Conservation (phyloP, 768 basidiomycete species). For the Auriculariales sp. region DNA sequence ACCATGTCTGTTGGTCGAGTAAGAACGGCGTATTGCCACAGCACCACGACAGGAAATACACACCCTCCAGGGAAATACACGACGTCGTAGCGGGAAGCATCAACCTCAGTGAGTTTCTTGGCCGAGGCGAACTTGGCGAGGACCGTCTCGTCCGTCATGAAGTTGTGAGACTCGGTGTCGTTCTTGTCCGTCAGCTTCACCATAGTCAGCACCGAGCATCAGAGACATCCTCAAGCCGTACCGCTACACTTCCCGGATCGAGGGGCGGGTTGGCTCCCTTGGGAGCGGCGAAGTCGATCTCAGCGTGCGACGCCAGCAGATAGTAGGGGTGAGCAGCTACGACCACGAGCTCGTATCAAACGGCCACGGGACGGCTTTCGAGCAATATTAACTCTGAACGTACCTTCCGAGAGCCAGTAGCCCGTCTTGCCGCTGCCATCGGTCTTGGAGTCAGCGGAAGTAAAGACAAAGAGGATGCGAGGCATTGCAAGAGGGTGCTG, state of each 20-base stretch:
- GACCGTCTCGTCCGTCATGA: conserved; percentile 41
- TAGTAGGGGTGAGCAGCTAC: conserved; percentile 62
- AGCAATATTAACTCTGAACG: too few relatives aligned
- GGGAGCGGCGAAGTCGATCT: conserved; percentile 47
- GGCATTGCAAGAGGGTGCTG: too few relatives aligned
- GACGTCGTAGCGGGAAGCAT: conserved; percentile 47
- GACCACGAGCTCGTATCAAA: too few relatives aligned
- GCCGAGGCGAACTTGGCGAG: conserved; percentile 37
- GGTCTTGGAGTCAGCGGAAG: conserved; percentile 44
- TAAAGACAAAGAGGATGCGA: conserved; percentile 53
- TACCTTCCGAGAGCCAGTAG: too few relatives aligned
- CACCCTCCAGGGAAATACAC: conserved; percentile 71
- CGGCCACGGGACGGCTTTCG: too few relatives aligned
- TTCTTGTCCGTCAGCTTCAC: conserved; percentile 35
- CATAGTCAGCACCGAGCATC: background rate
- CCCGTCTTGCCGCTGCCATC: conserved; percentile 33
- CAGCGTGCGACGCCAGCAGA: conserved; percentile 30
- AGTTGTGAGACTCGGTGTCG: conserved; percentile 34
- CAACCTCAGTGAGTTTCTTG: conserved; percentile 47
- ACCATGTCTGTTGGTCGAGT: conserved; percentile 32
- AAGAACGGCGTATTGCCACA: too few relatives aligned
- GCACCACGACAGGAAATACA: too few relatives aligned
- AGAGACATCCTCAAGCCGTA: conserved; percentile 11
- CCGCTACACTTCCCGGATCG: conserved; percentile 41
- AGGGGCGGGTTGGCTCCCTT: conserved; percentile 56